Percentiles rank a stretch among this genome's conserved stretches.
Conservation (phyloP, 1,284 basidiomycete genomes). For the Ustilago cynodontis region DNA sequence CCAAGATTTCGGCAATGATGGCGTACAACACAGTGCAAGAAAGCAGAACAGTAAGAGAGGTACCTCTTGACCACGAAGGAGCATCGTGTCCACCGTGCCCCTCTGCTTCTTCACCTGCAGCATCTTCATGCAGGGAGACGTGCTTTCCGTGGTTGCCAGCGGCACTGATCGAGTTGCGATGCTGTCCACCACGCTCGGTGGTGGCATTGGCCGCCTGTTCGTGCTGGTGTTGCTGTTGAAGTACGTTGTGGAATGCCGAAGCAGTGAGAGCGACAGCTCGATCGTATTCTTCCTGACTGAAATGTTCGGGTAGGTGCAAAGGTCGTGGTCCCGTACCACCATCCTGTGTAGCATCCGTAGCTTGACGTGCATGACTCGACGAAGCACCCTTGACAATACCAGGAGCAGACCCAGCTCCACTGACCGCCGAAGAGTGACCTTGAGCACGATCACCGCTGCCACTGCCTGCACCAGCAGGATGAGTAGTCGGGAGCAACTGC, state of each 20-base stretch:
- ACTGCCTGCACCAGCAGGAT: constrained; percentile 13
- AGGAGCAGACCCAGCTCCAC: constrained; percentile 24
- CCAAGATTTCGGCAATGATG: constrained; percentile 92
- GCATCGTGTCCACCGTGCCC: constrained; percentile 90
- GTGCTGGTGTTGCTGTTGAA: constrained; percentile 50
- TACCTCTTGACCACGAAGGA: constrained; percentile 75
- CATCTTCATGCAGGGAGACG: constrained; percentile 53
- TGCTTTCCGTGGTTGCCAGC: constrained; percentile 29
- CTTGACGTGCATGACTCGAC: constrained; percentile 19
- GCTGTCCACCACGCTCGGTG: constrained; percentile 28
- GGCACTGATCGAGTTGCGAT: constrained; percentile 25
- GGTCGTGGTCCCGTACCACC: constrained; percentile 26
- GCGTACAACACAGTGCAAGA: constrained; percentile 92
- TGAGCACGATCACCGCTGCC: constrained; percentile 15
- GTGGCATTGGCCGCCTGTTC: constrained; percentile 5
- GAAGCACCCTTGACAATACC: constrained; percentile 31
- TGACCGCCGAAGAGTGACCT: constrained; percentile 26
- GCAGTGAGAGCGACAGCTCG: constrained; percentile 60
- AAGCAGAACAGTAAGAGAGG: constrained; percentile 63
- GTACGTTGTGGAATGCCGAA: constrained; percentile 59
- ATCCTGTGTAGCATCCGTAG: constrained; percentile 34
- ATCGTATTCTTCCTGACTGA: constrained; percentile 62
- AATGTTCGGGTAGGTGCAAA: constrained; percentile 54
- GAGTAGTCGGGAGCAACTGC: constrained; percentile 59
- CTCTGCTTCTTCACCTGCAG: constrained; percentile 68